These are phyloP conservation scores for Fusarium sacchari DNA, from an alignment of 2,329 filamentous ascomycete genomes.

Conservation along the genomic window DNA sequence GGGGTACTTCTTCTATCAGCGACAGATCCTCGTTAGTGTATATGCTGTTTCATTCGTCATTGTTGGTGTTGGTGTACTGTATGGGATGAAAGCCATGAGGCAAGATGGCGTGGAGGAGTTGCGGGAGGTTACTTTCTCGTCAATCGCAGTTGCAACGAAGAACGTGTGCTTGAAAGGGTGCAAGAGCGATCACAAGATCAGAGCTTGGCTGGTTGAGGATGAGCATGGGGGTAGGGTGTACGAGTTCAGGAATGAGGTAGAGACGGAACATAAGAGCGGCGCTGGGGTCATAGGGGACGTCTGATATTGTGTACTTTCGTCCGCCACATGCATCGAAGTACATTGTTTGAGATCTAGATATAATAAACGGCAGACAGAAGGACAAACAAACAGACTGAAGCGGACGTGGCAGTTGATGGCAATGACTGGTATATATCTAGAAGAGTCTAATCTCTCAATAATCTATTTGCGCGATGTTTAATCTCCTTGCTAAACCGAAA, in stretches of 20 bases:
- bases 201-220: neutral
- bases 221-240: neutral
- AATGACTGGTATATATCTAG: neutral
- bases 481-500: neutral
- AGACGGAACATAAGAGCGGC: neutral
- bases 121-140: slow-evolving; percentile 26
- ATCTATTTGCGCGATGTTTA: neutral
- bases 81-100: slow-evolving; percentile 20
- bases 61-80: slow-evolving; percentile 11
- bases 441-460: neutral
- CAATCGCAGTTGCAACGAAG: slow-evolving; percentile 1
- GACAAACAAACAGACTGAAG: neutral
- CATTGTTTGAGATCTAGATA: no score
- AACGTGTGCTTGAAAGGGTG: accelerated
- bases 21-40: slow-evolving; percentile 5
- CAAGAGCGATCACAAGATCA: neutral
- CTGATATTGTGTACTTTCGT: neutral
- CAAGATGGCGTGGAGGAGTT: slow-evolving; percentile 20
- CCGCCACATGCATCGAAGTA: no score
- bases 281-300: neutral
- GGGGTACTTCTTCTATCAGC: slow-evolving; percentile 21
- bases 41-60: slow-evolving; percentile 18
- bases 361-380: neutral
- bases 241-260: neutral
- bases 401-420: neutral